Evolutionary conservation across 2,329 filamentous ascomycete genomes (phyloP).

Genomic region (Colletotrichum paranaense): DNA sequence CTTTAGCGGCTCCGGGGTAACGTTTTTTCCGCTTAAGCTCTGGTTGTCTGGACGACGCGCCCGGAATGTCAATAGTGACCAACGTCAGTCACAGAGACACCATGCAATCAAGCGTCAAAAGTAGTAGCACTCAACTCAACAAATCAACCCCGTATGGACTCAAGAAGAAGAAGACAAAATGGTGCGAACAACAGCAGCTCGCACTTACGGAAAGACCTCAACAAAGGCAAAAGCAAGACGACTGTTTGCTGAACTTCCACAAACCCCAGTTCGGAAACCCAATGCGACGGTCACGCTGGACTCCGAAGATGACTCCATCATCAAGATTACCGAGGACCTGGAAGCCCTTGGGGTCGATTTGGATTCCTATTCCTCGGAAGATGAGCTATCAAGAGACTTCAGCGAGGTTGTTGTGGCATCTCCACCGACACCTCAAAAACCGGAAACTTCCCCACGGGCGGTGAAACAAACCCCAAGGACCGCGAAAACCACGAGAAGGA

Average conservation of each 20-base stretch:
- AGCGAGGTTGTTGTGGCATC: constrained; percentile 12
- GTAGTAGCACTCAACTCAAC: not conserved
- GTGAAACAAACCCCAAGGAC: constrained; percentile 5
- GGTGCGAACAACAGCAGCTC: constrained; percentile 55
- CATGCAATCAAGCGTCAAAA: not conserved
- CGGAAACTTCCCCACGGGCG: not conserved
- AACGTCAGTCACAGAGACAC: constrained; percentile 14
- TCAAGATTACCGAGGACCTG: constrained; percentile 48
- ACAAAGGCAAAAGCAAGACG: constrained; percentile 59
- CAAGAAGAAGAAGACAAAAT: constrained; percentile 47
- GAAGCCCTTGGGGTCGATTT: constrained; percentile 44
- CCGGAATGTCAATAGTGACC: constrained; percentile 26
- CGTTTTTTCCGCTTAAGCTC: not conserved
- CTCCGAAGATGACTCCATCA: constrained; percentile 38
- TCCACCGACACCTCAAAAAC: constrained; percentile 1
- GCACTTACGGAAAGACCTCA: constrained; percentile 63
- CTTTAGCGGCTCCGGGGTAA: constrained; percentile 17
- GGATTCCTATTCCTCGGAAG: constrained; percentile 29
- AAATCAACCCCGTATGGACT: not conserved
- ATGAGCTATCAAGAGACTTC: constrained; percentile 26
- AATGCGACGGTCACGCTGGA: constrained; percentile 11
- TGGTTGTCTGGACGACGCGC: constrained; percentile 23
- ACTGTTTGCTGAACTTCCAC: constrained; percentile 63
- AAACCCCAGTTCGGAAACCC: constrained; percentile 56
- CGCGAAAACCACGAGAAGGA: not conserved